phyloP scores from a whole-genome alignment of 495 filamentous ascomycete species.

The Clohesyomyces aquaticus region DNA sequence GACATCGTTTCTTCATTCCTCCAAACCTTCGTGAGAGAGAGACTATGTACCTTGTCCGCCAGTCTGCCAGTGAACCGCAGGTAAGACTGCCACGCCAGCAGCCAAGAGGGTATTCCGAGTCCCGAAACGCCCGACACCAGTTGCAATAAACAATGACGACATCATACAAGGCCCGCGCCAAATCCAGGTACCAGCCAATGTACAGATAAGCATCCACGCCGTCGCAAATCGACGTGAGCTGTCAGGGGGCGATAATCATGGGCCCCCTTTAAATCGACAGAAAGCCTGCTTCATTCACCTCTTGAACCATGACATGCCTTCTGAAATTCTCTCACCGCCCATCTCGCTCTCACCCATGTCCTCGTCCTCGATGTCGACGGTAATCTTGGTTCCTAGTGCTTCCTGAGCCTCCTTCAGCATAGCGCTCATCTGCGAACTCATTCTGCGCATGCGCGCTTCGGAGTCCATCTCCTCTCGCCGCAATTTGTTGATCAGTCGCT shows the following conservation, averaged over 20 bases:
- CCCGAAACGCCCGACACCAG: slow-evolving; percentile 4
- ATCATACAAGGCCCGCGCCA: neutral
- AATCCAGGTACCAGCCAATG: neutral
- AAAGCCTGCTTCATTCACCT: too few relatives aligned
- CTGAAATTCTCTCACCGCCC: slow-evolving; percentile 9
- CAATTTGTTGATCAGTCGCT: slow-evolving; percentile 66
- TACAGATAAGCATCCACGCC: too few relatives aligned
- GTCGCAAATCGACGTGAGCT: too few relatives aligned
- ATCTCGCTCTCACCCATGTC: slow-evolving; percentile 6
- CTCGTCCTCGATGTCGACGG: slow-evolving; percentile 72
- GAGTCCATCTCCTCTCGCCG: slow-evolving; percentile 74
- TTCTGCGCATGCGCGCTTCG: slow-evolving; percentile 73
- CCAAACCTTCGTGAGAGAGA: neutral
- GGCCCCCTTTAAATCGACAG: too few relatives aligned
- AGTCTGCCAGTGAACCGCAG: too few relatives aligned
- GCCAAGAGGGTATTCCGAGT: slow-evolving; percentile 12
- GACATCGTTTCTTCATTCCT: neutral
- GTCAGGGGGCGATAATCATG: too few relatives aligned
- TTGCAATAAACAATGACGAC: slow-evolving; percentile 3
- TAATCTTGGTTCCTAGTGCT: slow-evolving; percentile 77
- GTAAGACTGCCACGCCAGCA: neutral
- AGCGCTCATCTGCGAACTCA: slow-evolving; percentile 75
- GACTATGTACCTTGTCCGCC: neutral
- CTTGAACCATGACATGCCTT: slow-evolving; percentile 8
- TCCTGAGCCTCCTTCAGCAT: slow-evolving; percentile 91